Base-by-base conservation (phyloP, 768 basidiomycete species). In the Hypholoma sublateritium region DNA sequence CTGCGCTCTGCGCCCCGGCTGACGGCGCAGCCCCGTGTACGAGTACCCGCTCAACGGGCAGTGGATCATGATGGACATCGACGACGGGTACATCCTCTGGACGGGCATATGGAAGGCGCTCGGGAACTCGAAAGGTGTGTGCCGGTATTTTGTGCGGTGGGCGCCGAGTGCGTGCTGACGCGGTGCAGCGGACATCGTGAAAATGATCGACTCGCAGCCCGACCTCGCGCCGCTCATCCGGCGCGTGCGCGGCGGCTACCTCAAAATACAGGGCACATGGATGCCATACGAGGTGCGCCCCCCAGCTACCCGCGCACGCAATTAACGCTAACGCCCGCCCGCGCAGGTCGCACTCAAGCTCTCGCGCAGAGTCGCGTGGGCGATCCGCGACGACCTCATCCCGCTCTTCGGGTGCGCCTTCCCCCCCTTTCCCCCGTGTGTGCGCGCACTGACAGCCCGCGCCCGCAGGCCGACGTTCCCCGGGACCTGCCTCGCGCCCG, bases 51-150 rank as follows among this genome's bases (percentile, higher is more conserved):
- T 95, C 55, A 91, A 92, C 60, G 89, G 87, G 19, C 91, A 94
- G 66, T 93, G 91, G 89, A 91, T 95, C 66, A 94, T 95, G 93
- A 92, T 94, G 84, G 93, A 95, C 74, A 89, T 91, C 67, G 93
- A 95, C 69, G 92, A 93, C 68, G 93, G 93, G 3, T 94, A 92
- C 69, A 87, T 95, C 56, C 77, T 93, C 16, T 95, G 93, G 92
- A 95, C 93, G 1, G 90, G 91, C 9, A 95, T 95, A 52, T 95
- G 93, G 93, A 95, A 95, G 80, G 91, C 91, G 32, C 82, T 93
- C 42, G 91, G 91, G 53, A 91, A 93, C 62, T 89, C 91, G n/a
- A 93, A 93, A 83, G 90, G 90, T 91, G 57, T 43, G 71, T 59
- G 58, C 54, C 44, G 45, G 19, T 21, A 16, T 34, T 25, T 22